Conservation (phyloP, 2,329 filamentous ascomycete genomes). For the Coniochaeta sp. region DNA sequence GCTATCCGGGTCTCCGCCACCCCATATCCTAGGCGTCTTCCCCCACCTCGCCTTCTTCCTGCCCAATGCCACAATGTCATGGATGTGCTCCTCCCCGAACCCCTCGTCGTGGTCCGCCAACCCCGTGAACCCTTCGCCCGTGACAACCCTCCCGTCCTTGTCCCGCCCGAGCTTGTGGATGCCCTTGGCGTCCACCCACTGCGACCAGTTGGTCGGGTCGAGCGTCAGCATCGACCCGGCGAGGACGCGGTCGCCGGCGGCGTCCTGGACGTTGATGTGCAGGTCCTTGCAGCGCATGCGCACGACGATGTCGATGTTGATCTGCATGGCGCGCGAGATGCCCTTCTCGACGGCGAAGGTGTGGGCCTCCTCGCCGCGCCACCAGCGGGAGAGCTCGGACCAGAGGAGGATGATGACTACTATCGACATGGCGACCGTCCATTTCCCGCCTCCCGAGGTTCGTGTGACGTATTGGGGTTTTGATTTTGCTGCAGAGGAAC, state of each 20-base stretch:
- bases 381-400: constrained; percentile 77
- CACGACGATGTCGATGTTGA: constrained; percentile 93
- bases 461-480: constrained; percentile 87
- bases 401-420: constrained; percentile 70
- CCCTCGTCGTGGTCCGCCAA: constrained; percentile 53
- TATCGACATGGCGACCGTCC: constrained; percentile 76
- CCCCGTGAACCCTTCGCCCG: constrained; percentile 52
- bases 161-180: constrained; percentile 55
- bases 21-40: constrained; percentile 66
- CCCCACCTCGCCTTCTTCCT: constrained; percentile 58
- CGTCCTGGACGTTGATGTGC: constrained; percentile 97
- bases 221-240: constrained; percentile 67
- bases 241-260: constrained; percentile 83
- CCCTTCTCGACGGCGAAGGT: constrained; percentile 92
- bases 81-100: constrained; percentile 75
- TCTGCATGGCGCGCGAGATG: constrained; percentile 77
- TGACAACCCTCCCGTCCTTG: constrained; percentile 44
- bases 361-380: constrained; percentile 75
- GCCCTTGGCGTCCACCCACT: constrained; percentile 71
- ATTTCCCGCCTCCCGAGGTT: constrained; percentile 83
- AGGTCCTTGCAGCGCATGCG: constrained; percentile 81
- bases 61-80: constrained; percentile 75
- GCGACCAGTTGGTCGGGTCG: constrained; percentile 72
- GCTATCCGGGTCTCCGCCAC: constrained; percentile 50
- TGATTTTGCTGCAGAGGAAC: constrained; percentile 64